Evolutionary conservation across 2,329 filamentous ascomycete species (phyloP), one percentile per base, ranked within the genome.

Genomic region (Colletotrichum salicis): DNA sequence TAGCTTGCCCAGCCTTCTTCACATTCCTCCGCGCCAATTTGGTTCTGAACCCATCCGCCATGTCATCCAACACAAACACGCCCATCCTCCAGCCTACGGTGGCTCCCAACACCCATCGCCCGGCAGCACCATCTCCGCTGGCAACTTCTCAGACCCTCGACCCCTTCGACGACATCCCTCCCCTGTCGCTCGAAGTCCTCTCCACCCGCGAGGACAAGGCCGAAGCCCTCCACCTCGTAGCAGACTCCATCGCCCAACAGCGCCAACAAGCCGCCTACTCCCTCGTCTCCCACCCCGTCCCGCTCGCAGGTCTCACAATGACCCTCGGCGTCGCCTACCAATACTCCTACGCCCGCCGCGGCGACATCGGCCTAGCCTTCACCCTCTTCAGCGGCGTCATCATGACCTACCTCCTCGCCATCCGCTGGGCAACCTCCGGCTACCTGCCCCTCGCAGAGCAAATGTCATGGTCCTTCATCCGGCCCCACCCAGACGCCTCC

Each of bases 201-300:
- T 84, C 85, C 57, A 78, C 78, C 61, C 83, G 89, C 61, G 79
- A 85, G 63, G 92, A 95, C 79, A 90, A 92, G 78, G 83, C 90
- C 74, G 87, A 90, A 67, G 91, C 92, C 22, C 85, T 97, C 63
- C 88, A 89, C 74, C 88, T 97, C 24, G 87, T 97, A 51, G 92
- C 94, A 72, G 94, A 96, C 81, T 94, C 92, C 70, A 89, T 97
- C 61, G 93, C 94, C 45, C 92, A 97, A 82, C 94, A 96, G 85
- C 90, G 92, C 73, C 91, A 94, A 79, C 83, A 87, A 10, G 90
- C 93, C 24, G 89, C 90, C 54, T 83, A 84, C 66, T 84, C 89
- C 73, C 84, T 96, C 70, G 84, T 93, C 73, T 89, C 88, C 76
- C 90, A 94, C 81, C 90, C 89, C 0, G 79, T 88, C 29, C 84